Evolutionary conservation across 352 stramenopile species (phyloP), one percentile per base, ranked within the genome.

Genomic region (Phytophthora lateralis): DNA sequence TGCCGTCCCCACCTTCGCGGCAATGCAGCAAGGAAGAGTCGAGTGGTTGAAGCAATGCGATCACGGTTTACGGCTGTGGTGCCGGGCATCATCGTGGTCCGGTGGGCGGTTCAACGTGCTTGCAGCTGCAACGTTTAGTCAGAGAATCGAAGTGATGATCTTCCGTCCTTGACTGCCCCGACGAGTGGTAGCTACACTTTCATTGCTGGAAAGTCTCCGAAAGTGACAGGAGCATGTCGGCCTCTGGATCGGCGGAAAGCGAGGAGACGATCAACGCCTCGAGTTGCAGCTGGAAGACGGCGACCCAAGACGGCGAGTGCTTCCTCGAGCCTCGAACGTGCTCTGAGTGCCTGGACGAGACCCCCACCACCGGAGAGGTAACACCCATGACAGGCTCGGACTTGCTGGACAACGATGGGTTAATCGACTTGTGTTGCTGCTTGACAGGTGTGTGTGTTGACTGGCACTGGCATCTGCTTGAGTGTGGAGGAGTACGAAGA

Each of bases 221-320:
- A 44, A 14, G 65, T 66, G 61, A 12, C 35, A 48, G 27, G 41
- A 37, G 8, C 41, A 53, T 30, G 45, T 63, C 47, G 52, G 20
- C 18, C 11, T 56, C 48, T 34, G 42, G 38, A 6, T 51, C 60
- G n/a, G 32, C 9, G 24, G 17, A 26, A 4, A 15, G 12, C 6
- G 11, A 37, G 29, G 60, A 54, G 12, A 55, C 46, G 6, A 32
- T 69, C 32, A 55, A 11, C 26, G 55, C 34, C 11, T 75, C 70
- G 8, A 70, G 48, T 21, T 80, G 72, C 48, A 69, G 68, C 41
- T 80, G 65, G 68, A 76, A 70, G 38, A 55, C 34, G 20, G 45
- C 59, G 35, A 60, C 55, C 17, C 15, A 39, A 20, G 35, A 61
- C 9, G 55, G 46, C 1, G 35, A 50, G 32, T 81, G 69, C 37